Conservation (phyloP, 257 asterid species). For the Solanum sitiens region DNA sequence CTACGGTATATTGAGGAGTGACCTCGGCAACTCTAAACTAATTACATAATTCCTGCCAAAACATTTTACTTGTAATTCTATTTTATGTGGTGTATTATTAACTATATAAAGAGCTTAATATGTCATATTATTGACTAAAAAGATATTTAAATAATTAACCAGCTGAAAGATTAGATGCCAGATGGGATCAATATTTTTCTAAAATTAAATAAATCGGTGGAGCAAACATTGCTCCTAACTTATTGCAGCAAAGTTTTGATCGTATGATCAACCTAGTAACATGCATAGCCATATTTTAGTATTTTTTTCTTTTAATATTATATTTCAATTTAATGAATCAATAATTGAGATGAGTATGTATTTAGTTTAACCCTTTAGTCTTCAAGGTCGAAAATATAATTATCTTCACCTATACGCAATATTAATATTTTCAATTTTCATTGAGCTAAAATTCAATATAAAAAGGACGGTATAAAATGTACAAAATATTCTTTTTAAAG, state of each 20-base stretch:
- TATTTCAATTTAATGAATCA: neutral
- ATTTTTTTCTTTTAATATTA: neutral
- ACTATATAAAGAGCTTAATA: too few relatives aligned
- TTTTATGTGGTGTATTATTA: too few relatives aligned
- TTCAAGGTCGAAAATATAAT: neutral
- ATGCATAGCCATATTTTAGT: neutral
- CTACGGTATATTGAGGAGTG: too few relatives aligned
- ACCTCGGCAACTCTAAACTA: too few relatives aligned
- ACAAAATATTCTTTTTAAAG: neutral
- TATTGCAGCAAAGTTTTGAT: neutral
- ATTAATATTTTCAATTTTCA: neutral
- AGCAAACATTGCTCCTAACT: neutral
- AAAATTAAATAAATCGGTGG: neutral
- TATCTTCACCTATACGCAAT: neutral
- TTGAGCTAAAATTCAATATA: neutral
- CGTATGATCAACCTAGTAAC: neutral
- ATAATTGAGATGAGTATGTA: neutral
- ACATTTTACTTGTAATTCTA: too few relatives aligned
- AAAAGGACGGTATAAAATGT: neutral
- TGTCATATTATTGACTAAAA: too few relatives aligned
- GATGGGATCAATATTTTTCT: neutral
- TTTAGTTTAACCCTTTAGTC: neutral
- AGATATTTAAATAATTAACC: neutral
- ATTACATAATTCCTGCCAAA: too few relatives aligned
- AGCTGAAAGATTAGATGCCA: neutral